phyloP scores from a whole-genome alignment of 805 yeast species.

The Sugiyamaella americana region DNA sequence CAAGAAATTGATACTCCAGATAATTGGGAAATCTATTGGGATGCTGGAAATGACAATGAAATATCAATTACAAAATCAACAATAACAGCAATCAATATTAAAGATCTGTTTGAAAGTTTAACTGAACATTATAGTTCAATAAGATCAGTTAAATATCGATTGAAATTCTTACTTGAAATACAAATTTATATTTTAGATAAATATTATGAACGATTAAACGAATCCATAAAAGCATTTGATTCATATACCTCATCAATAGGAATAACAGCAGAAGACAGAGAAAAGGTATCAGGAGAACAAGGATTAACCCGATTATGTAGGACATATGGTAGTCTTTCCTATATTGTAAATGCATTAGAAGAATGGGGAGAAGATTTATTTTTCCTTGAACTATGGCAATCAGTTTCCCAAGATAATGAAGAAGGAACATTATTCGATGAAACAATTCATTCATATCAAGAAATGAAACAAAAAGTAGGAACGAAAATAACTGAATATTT shows the following conservation, averaged over 20 bases:
- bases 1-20: constrained; percentile 44
- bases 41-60: constrained; percentile 38
- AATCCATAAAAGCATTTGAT: constrained; percentile 40
- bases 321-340: constrained; percentile 35
- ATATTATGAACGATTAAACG: constrained; percentile 41
- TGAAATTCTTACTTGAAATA: constrained; percentile 50
- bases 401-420: constrained; percentile 27
- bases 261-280: constrained; percentile 27
- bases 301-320: constrained; percentile 40
- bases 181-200: constrained; percentile 52
- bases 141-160: constrained; percentile 46
- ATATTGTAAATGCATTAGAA: constrained; percentile 35
- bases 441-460: constrained; percentile 36
- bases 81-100: constrained; percentile 51
- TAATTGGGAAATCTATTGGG: constrained; percentile 56
- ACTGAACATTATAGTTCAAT: constrained; percentile 43
- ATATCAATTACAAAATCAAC: constrained; percentile 66
- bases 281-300: constrained; percentile 28
- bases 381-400: constrained; percentile 40
- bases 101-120: constrained; percentile 51
- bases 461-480: constrained; percentile 29
- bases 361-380: constrained; percentile 41
- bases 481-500: constrained; percentile 30
- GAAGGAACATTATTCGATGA: constrained; percentile 41
- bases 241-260: constrained; percentile 34